phyloP scores from a whole-genome alignment of 2,329 filamentous ascomycete genomes.

The Trichoderma simmonsii region DNA sequence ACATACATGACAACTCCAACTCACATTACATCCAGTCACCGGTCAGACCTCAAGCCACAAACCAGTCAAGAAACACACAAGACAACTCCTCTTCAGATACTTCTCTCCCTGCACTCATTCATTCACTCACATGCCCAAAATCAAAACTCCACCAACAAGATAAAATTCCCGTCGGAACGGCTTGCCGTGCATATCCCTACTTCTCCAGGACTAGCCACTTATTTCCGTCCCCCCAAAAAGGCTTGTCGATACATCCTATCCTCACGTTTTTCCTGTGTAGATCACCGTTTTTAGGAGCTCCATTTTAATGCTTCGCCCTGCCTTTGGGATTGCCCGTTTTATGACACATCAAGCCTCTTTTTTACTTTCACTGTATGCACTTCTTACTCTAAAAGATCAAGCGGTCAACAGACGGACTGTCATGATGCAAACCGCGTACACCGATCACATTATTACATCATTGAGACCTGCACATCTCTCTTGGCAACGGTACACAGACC shows the following conservation, averaged over 20 bases:
- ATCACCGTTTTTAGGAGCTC: not conserved
- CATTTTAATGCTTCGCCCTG: not conserved
- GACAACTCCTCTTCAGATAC: not conserved
- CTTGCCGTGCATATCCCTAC: constrained; percentile 10
- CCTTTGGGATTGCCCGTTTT: not conserved
- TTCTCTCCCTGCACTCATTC: not conserved
- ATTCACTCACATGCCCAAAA: not conserved
- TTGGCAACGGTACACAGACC: not conserved
- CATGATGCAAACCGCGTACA: not conserved
- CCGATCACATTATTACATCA: not conserved
- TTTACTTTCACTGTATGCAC: not conserved
- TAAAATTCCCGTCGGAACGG: not conserved
- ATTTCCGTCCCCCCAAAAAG: not conserved
- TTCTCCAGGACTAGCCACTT: not conserved
- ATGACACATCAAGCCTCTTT: not conserved
- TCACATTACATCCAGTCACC: not conserved
- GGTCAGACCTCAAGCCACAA: not conserved
- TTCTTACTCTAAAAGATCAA: not conserved
- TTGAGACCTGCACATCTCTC: not conserved
- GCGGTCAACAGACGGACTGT: not conserved
- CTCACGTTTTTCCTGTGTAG: not conserved
- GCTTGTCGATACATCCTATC: not conserved
- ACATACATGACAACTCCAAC: not conserved
- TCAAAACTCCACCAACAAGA: not conserved
- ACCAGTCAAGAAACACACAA: not conserved